Conservation (phyloP, 257 asterid genomes). For the Salvia splendens region DNA sequence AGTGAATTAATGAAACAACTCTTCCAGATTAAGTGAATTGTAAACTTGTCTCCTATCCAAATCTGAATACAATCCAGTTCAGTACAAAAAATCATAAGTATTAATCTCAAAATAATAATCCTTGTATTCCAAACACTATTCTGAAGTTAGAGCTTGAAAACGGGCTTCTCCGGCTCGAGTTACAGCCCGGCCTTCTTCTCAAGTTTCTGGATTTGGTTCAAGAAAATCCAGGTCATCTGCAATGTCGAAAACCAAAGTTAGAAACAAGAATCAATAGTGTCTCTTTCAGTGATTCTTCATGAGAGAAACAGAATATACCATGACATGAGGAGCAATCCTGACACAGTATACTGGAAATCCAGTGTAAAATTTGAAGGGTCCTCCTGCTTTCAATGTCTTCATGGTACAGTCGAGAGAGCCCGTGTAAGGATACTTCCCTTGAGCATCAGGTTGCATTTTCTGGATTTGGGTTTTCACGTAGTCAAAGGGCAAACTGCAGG, state of each 20-base stretch:
- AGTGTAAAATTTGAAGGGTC: slow-evolving; percentile 91
- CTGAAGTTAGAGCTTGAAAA: slow-evolving; percentile 22
- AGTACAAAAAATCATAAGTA: slow-evolving; percentile 30
- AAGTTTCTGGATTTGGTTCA: slow-evolving; percentile 82
- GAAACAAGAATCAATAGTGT: no score
- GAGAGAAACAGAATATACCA: slow-evolving; percentile 58
- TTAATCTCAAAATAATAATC: slow-evolving; percentile 16
- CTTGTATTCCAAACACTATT: slow-evolving; percentile 35
- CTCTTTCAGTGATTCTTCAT: no score
- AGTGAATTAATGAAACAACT: slow-evolving; percentile 4
- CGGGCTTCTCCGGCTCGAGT: slow-evolving; percentile 22
- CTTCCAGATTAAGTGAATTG: slow-evolving; percentile 7
- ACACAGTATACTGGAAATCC: slow-evolving; percentile 97
- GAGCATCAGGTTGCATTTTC: slow-evolving; percentile 97
- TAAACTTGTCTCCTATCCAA: slow-evolving; percentile 32
- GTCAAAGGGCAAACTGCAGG: slow-evolving; percentile 97
- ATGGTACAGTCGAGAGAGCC: slow-evolving; percentile 87
- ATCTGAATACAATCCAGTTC: slow-evolving; percentile 31
- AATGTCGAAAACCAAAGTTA: slow-evolving; percentile 4
- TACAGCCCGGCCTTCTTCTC: slow-evolving; percentile 68
- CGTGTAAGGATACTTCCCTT: slow-evolving; percentile 80
- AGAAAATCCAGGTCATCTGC: slow-evolving; percentile 99
- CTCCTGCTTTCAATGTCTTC: slow-evolving; percentile 89
- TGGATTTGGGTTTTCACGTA: slow-evolving; percentile 95
- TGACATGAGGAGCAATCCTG: slow-evolving; percentile 99